Evolutionary conservation across 2,329 filamentous ascomycete genomes (phyloP).

Genomic region (Colletotrichum gloeosporioides): DNA sequence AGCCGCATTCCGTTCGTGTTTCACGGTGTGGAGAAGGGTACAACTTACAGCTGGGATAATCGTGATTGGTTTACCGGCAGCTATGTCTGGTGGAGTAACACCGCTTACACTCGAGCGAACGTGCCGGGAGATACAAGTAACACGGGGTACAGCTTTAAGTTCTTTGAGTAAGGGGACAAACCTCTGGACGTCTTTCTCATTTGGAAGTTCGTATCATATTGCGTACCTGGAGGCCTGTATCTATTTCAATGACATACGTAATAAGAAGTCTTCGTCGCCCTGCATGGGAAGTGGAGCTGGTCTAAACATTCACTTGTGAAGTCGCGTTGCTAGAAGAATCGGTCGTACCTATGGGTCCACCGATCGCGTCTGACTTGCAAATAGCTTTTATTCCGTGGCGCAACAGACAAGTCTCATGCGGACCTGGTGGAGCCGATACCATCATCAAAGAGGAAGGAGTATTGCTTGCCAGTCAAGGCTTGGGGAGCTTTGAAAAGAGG

Average conservation of each 20-base stretch:
- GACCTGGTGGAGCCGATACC: background rate
- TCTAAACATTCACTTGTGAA: background rate
- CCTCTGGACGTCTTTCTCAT: background rate
- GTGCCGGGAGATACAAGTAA: conserved; percentile 23
- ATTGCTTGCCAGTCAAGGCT: background rate
- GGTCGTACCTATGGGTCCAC: fast-evolving
- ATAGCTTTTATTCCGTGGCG: background rate
- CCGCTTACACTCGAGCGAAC: conserved; percentile 22
- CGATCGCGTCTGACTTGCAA: background rate
- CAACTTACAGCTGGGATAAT: conserved; percentile 23
- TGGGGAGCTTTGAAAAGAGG: background rate
- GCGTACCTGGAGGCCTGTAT: background rate
- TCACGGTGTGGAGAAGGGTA: conserved; percentile 26
- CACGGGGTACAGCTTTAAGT: conserved; percentile 25
- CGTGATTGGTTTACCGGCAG: conserved; percentile 25
- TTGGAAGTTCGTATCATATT: background rate
- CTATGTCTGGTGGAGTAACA: conserved; percentile 25
- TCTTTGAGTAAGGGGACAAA: conserved; percentile 22
- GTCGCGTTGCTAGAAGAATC: background rate
- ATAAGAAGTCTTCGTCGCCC: background rate
- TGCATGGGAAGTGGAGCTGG: background rate
- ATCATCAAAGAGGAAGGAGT: fast-evolving
- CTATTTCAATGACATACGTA: background rate
- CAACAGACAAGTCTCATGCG: background rate
- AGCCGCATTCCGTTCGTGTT: conserved; percentile 25